phyloP scores from a whole-genome alignment of 805 yeast genomes.

The Kodamaea nitidulidarum region DNA sequence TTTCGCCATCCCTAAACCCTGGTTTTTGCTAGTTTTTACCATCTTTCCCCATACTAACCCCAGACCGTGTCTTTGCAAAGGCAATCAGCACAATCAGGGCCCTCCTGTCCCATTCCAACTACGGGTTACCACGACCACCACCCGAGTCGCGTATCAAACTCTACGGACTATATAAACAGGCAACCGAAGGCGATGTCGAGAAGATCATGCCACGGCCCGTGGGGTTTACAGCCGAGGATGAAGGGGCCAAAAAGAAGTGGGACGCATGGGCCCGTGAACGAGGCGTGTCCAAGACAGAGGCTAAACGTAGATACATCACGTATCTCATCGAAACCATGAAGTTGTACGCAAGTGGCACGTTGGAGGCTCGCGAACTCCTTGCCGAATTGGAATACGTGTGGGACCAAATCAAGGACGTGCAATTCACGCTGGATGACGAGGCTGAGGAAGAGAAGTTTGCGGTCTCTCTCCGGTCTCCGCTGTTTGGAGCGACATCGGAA shows the following conservation, averaged over 20 bases:
- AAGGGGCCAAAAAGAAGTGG: constrained; percentile 69
- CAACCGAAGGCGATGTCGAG: constrained; percentile 80
- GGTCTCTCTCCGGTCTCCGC: constrained; percentile 33
- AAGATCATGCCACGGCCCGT: constrained; percentile 64
- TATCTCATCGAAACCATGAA: constrained; percentile 70
- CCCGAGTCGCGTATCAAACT: constrained; percentile 61
- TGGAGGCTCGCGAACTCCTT: constrained; percentile 61
- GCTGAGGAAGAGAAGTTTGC: constrained; percentile 20
- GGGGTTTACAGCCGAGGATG: constrained; percentile 59
- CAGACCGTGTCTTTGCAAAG: constrained; percentile 75
- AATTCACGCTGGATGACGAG: constrained; percentile 28
- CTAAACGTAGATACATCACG: constrained; percentile 67
- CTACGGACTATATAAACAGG: constrained; percentile 84
- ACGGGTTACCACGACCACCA: constrained; percentile 73
- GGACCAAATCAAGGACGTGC: constrained; percentile 62
- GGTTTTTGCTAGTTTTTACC: not conserved
- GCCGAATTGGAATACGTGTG: constrained; percentile 68
- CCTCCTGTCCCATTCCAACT: constrained; percentile 59
- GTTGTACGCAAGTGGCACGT: constrained; percentile 61
- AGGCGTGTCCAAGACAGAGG: constrained; percentile 65
- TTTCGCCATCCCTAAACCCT: too few species aligned
- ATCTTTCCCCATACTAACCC: constrained; percentile 15
- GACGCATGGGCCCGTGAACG: constrained; percentile 80
- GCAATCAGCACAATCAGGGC: constrained; percentile 78
- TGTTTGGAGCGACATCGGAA: constrained; percentile 30